Evolutionary conservation across 257 asterid species (phyloP).

Genomic region (Ehretia macrophylla): DNA sequence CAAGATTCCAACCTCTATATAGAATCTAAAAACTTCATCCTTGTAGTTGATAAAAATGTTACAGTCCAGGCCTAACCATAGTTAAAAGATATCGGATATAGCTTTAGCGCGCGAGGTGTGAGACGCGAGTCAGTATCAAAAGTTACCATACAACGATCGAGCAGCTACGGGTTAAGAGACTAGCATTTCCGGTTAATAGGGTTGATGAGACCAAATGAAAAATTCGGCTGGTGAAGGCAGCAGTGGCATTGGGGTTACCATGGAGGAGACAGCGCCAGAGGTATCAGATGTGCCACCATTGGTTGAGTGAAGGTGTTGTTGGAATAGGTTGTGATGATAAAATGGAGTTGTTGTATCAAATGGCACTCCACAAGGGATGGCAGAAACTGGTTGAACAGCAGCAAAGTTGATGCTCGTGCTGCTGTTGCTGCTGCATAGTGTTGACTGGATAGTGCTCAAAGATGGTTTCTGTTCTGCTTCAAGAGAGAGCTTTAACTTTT

Average conservation of each 20-base stretch:
- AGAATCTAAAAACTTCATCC: conserved; percentile 10
- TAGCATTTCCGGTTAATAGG: conserved; percentile 43
- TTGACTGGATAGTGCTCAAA: conserved; percentile 19
- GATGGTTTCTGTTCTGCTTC: conserved; percentile 50
- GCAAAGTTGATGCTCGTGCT: conserved; percentile 54
- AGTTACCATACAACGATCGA: not conserved
- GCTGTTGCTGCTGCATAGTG: conserved; percentile 35
- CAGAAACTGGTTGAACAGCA: conserved; percentile 39
- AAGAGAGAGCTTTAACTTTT: conserved; percentile 64
- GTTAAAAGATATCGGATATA: too few species aligned
- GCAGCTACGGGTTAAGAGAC: conserved; percentile 12
- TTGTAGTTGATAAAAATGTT: not conserved
- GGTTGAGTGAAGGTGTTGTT: conserved; percentile 38
- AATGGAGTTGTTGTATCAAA: conserved; percentile 35
- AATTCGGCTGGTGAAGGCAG: conserved; percentile 55
- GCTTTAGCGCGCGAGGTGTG: too few species aligned
- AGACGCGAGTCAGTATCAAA: not conserved
- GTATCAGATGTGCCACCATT: conserved; percentile 16
- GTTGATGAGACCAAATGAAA: conserved; percentile 83
- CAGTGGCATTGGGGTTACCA: conserved; percentile 38
- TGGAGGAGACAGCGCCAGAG: conserved; percentile 21
- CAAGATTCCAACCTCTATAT: conserved; percentile 21
- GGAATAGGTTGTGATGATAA: conserved; percentile 51
- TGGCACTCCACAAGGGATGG: conserved; percentile 64
- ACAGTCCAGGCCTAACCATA: too few species aligned